A percentile compares a stretch with the other conserved stretches of the same genome.
Conservation (phyloP, 352 stramenopile species). For the Detonula confervacea region DNA sequence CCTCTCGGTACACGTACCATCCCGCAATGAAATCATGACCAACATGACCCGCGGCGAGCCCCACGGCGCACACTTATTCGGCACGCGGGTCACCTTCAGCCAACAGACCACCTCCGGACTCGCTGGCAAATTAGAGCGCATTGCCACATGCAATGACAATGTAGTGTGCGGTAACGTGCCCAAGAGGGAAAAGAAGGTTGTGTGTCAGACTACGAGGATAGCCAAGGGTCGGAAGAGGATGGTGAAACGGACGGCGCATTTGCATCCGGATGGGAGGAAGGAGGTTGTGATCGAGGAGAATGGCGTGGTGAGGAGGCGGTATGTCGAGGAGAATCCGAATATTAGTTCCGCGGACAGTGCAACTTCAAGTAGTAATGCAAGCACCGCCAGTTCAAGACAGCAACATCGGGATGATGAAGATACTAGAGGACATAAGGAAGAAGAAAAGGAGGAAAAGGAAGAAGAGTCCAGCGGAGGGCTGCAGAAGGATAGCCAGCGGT, state of each 20-base stretch:
- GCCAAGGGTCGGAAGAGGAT: conserved; percentile 56
- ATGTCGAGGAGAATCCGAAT: conserved; percentile 7
- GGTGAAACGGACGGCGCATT: conserved; percentile 52
- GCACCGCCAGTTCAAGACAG: neutral
- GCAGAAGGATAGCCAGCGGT: neutral
- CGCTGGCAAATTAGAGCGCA: neutral
- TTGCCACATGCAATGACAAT: neutral
- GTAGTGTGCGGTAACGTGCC: no score
- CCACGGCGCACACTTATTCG: neutral
- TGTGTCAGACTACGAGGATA: conserved; percentile 58
- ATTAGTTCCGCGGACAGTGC: neutral
- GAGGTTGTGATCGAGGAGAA: conserved; percentile 69
- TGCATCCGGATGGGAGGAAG: conserved; percentile 63
- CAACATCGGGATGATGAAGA: neutral
- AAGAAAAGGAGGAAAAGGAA: neutral
- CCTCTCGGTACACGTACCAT: conserved; percentile 40
- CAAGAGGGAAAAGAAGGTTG: conserved; percentile 30
- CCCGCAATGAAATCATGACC: conserved; percentile 33
- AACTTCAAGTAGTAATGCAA: neutral
- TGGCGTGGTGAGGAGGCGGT: conserved; percentile 49
- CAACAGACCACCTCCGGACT: neutral
- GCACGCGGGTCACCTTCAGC: conserved; percentile 3
- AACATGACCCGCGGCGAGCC: conserved; percentile 14
- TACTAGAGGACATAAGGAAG: neutral
- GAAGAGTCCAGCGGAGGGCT: neutral